Percentiles rank a stretch among this genome's conserved stretches.
Conservation (phyloP, 345 rosid genomes). For the Populus simonii region DNA sequence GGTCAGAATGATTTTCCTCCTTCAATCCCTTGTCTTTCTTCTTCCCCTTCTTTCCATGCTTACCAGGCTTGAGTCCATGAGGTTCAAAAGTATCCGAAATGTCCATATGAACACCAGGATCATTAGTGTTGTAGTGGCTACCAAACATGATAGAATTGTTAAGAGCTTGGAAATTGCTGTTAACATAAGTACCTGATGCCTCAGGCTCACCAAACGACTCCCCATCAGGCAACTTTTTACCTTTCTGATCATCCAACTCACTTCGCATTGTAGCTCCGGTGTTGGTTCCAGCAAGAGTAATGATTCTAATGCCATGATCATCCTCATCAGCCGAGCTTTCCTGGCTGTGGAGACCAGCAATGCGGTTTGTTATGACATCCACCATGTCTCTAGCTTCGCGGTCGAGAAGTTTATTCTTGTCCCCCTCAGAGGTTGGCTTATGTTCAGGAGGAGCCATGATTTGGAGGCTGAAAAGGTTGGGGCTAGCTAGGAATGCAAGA, state of each 20-base stretch:
- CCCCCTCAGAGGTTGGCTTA: conserved; percentile 16
- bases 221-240: background rate
- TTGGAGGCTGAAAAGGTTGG: background rate
- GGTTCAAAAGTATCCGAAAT: conserved; percentile 30
- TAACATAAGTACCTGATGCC: conserved; percentile 53
- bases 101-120: conserved; percentile 88
- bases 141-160: conserved; percentile 85
- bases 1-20: background rate
- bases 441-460: conserved; percentile 38
- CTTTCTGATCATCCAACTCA: conserved; percentile 42
- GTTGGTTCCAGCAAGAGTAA: conserved; percentile 82
- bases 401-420: conserved; percentile 28
- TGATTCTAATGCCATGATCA: conserved; percentile 41
- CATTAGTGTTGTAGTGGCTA: conserved; percentile 61
- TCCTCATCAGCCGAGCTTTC: conserved; percentile 31
- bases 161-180: conserved; percentile 87
- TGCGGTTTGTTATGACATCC: conserved; percentile 37
- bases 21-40: conserved; percentile 16
- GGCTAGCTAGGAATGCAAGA: background rate
- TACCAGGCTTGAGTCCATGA: background rate
- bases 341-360: conserved; percentile 27
- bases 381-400: conserved; percentile 48
- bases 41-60: conserved; percentile 15
- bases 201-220: conserved; percentile 35
- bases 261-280: conserved; percentile 69